Conservation (phyloP, 169 alveolate genomes). For the Eimeria praecox region DNA sequence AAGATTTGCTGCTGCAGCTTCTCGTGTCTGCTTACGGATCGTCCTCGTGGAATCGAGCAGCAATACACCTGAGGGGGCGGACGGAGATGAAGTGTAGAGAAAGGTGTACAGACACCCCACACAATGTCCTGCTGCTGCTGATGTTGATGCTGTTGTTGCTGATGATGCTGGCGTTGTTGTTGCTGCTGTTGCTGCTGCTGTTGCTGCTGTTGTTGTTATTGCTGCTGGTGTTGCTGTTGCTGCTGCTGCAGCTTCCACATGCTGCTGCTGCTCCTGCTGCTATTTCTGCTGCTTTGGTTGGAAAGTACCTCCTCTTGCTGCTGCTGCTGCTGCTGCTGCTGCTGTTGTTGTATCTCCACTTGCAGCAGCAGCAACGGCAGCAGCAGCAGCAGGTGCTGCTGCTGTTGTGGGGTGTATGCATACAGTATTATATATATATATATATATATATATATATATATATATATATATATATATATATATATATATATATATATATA, state of each 20-base stretch:
- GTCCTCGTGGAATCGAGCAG: slow-evolving; percentile 81
- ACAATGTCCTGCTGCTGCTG: not conserved
- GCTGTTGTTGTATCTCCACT: not conserved
- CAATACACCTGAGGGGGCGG: slow-evolving; percentile 84
- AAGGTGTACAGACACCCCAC: slow-evolving; percentile 71
- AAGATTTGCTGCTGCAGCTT: slow-evolving; percentile 86
- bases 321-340: no score
- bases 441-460: no score
- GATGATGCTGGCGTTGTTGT: not conserved
- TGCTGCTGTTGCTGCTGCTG: not conserved
- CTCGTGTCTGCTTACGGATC: slow-evolving; percentile 84
- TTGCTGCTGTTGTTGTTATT: not conserved
- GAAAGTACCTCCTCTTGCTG: slow-evolving; percentile 19
- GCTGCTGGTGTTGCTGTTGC: not conserved
- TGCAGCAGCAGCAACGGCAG: no score
- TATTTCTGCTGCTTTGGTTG: not conserved
- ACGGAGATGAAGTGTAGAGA: slow-evolving; percentile 87
- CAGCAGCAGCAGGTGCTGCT: no score
- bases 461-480: no score
- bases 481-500: no score
- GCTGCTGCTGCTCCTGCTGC: slow-evolving; percentile 26
- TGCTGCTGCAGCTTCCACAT: not conserved
- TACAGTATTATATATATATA: no score
- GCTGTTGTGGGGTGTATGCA: no score
- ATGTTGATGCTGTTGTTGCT: not conserved